A percentile compares a stretch with the other conserved stretches of the same genome.
Evolutionary conservation across 768 basidiomycete genomes (phyloP).

Genomic region (Mycena chlorophos): DNA sequence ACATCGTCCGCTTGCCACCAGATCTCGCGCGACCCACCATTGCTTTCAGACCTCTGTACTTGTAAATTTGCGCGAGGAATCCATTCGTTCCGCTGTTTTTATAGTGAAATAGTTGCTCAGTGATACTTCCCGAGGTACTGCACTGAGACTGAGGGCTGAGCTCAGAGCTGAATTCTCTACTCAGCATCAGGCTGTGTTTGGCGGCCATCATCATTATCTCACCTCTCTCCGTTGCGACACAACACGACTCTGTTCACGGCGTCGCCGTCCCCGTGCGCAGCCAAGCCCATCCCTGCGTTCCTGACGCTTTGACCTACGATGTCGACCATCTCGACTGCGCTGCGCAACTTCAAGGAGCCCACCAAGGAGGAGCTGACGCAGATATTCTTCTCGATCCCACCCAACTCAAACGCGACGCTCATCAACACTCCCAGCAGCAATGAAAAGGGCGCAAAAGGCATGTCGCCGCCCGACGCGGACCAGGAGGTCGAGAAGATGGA

Average conservation of each 20-base stretch:
- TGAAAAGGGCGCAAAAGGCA: conserved; percentile 21
- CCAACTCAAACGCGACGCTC: conserved; percentile 22
- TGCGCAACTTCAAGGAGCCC: conserved; percentile 91
- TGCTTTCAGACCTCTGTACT: no score
- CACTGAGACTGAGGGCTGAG: no score
- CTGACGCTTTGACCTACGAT: conserved; percentile 34
- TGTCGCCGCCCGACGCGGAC: conserved; percentile 26
- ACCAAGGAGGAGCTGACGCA: conserved; percentile 83
- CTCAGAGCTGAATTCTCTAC: no score
- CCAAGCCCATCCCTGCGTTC: background rate
- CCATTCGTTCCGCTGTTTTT: no score
- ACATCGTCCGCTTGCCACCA: no score
- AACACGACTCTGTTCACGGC: background rate
- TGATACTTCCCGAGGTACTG: no score
- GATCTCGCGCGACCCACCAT: no score
- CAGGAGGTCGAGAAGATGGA: conserved; percentile 71
- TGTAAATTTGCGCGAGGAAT: no score
- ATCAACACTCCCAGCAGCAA: conserved; percentile 25
- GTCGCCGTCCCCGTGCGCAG: background rate
- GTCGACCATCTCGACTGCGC: conserved; percentile 83
- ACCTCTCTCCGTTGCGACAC: background rate
- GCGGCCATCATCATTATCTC: background rate
- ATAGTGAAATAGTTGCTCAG: no score
- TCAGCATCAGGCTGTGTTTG: no score
- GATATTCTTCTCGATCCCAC: conserved; percentile 84